These are phyloP conservation scores for Colletotrichum caudatum DNA, from an alignment of 2,329 filamentous ascomycete genomes.

Conservation along the genomic window DNA sequence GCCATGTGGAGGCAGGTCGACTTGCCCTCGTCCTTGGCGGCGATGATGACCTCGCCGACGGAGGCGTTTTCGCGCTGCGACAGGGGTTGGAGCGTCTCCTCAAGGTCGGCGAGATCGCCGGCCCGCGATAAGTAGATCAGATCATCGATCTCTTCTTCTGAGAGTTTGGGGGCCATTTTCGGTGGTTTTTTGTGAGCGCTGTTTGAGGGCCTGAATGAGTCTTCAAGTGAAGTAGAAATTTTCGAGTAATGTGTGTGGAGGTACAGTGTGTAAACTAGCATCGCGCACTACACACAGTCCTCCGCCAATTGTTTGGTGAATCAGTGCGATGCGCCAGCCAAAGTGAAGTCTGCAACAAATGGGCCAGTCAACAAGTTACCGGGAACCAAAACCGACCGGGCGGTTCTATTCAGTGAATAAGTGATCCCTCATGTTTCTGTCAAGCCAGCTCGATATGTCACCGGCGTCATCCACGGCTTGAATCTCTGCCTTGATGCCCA, in stretches of 20 bases:
- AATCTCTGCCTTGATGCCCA: slow-evolving; percentile 82
- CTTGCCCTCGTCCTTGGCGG: slow-evolving; percentile 79
- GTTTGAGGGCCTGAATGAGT: slow-evolving; percentile 24
- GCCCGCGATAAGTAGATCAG: slow-evolving; percentile 87
- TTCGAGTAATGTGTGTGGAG: slow-evolving; percentile 39
- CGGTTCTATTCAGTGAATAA: background rate
- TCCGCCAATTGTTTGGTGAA: background rate
- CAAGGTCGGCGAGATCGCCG: slow-evolving; percentile 79
- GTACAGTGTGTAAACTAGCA: slow-evolving; percentile 27
- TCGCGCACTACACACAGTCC: slow-evolving; percentile 34
- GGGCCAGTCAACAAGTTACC: background rate
- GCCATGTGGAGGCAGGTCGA: slow-evolving; percentile 93
- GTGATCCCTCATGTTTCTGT: slow-evolving; percentile 52
- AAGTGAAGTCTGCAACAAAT: background rate
- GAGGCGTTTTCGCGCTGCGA: slow-evolving; percentile 70
- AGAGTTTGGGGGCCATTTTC: slow-evolving; percentile 66
- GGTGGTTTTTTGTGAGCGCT: slow-evolving; percentile 7
- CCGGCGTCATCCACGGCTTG: slow-evolving; percentile 73
- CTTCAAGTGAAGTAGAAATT: slow-evolving; percentile 37
- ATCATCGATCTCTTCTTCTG: slow-evolving; percentile 89
- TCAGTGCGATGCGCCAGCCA: slow-evolving; percentile 9
- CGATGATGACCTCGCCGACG: slow-evolving; percentile 73
- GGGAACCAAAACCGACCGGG: too few relatives aligned
- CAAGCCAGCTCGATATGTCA: slow-evolving; percentile 63
- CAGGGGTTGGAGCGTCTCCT: slow-evolving; percentile 68